Conservation (phyloP, 768 basidiomycete genomes). For the Russula earlei region DNA sequence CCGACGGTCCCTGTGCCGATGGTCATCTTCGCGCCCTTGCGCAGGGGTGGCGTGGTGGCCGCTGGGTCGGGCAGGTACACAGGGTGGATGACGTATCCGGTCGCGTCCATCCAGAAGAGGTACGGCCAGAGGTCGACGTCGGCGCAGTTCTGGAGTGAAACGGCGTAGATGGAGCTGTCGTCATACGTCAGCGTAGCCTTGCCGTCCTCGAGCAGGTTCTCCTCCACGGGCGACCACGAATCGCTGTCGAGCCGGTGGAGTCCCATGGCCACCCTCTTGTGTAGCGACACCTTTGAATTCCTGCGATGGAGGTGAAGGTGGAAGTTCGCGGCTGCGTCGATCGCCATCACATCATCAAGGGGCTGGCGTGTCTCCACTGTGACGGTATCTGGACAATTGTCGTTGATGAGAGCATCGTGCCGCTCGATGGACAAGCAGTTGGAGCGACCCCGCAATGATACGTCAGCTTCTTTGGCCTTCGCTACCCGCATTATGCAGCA, state of each 20-base stretch:
- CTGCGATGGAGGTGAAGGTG: slow-evolving; percentile 46
- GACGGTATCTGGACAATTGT: slow-evolving; percentile 30
- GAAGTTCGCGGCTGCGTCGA: slow-evolving; percentile 51
- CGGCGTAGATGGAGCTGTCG: slow-evolving; percentile 35
- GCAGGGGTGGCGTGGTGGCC: slow-evolving; percentile 35
- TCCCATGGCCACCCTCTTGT: slow-evolving; percentile 42
- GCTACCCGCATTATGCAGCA: slow-evolving; percentile 40
- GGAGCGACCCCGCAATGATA: slow-evolving; percentile 38
- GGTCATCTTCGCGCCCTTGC: slow-evolving; percentile 33
- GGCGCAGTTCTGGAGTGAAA: slow-evolving; percentile 42
- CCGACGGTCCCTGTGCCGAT: slow-evolving; percentile 34
- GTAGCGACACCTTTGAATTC: slow-evolving; percentile 40
- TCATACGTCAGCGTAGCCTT: slow-evolving; percentile 38
- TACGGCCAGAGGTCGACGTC: slow-evolving; percentile 52
- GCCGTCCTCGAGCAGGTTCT: slow-evolving; percentile 39
- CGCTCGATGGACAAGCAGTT: slow-evolving; percentile 36
- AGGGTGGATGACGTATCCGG: slow-evolving; percentile 42
- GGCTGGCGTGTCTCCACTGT: slow-evolving; percentile 31
- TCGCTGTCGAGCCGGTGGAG: slow-evolving; percentile 40
- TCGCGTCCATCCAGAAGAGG: slow-evolving; percentile 51
- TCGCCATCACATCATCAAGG: slow-evolving; percentile 29
- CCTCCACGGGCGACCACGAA: slow-evolving; percentile 35
- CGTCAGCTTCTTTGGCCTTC: slow-evolving; percentile 36
- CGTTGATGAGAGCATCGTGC: slow-evolving; percentile 34
- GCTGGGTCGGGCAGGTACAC: slow-evolving; percentile 42